Evolutionary conservation across 768 basidiomycete species (phyloP).

Genomic region (Ephemerocybe angulata): DNA sequence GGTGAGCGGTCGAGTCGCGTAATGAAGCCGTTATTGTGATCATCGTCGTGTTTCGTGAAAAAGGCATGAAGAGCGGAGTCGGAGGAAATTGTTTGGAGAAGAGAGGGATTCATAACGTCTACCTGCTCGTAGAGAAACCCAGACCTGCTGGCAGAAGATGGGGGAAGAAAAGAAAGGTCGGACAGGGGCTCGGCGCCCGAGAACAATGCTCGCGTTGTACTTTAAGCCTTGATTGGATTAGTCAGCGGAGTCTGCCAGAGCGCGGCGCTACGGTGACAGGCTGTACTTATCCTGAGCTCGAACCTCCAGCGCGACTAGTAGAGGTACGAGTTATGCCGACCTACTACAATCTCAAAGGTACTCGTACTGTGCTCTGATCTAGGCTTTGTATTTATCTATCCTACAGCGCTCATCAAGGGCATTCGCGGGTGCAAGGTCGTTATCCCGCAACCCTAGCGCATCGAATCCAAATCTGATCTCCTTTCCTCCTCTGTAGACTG

Average conservation of each 20-base stretch:
- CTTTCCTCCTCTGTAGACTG: constrained; percentile 55
- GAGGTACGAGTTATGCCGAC: constrained; percentile 33
- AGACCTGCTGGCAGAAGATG: constrained; percentile 12
- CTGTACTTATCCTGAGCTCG: too few relatives aligned
- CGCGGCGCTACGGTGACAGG: not conserved
- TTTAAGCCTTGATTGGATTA: not conserved
- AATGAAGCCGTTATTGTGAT: constrained; percentile 11
- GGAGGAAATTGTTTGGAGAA: not conserved
- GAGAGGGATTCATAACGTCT: not conserved
- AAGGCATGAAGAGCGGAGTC: constrained; percentile 4
- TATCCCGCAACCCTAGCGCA: constrained; percentile 7
- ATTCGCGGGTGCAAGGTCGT: constrained; percentile 93
- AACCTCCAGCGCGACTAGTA: not conserved
- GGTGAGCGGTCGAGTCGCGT: constrained; percentile 13
- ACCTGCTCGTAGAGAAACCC: constrained; percentile 2
- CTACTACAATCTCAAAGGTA: constrained; percentile 85
- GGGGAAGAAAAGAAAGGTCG: constrained; percentile 2
- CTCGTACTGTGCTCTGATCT: constrained; percentile 14
- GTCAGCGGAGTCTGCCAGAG: not conserved
- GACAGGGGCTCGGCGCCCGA: not conserved
- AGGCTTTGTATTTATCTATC: constrained; percentile 21
- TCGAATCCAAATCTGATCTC: constrained; percentile 14
- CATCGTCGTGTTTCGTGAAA: constrained; percentile 10
- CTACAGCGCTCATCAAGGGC: constrained; percentile 90
- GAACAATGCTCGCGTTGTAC: not conserved